phyloP scores from a whole-genome alignment of 495 filamentous ascomycete genomes.

The Tuber melanosporum region DNA sequence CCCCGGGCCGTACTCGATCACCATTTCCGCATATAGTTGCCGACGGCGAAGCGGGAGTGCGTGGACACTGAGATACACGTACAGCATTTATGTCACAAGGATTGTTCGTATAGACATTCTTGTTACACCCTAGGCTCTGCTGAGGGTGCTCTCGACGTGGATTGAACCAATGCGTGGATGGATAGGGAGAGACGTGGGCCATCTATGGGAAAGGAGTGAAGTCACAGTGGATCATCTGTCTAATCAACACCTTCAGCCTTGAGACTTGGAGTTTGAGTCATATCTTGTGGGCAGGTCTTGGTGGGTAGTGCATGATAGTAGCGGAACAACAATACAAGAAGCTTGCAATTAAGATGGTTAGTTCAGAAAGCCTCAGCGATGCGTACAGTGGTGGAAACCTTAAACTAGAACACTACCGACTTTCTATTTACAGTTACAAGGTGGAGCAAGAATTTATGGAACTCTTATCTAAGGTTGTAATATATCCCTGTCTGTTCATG shows the following conservation, averaged over 20 bases:
- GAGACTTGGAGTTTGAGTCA: neutral
- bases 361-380: neutral
- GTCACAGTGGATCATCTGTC: neutral
- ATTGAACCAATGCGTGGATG: no score
- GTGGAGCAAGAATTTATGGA: no score
- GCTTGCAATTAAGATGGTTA: neutral
- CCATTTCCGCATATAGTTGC: no score
- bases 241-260: neutral
- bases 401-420: no score
- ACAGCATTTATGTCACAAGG: neutral
- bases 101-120: neutral
- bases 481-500: no score
- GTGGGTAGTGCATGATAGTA: neutral
- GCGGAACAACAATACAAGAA: neutral
- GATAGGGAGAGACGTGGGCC: no score
- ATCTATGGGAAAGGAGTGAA: neutral
- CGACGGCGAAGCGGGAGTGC: neutral
- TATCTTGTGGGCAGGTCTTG: neutral
- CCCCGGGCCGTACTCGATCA: no score
- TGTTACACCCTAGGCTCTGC: no score
- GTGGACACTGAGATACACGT: neutral
- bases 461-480: no score
- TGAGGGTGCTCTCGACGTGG: no score
- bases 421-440: no score
- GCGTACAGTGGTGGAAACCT: no score